phyloP scores from a whole-genome alignment of 1,284 basidiomycete genomes.

The Vanrija sp. region DNA sequence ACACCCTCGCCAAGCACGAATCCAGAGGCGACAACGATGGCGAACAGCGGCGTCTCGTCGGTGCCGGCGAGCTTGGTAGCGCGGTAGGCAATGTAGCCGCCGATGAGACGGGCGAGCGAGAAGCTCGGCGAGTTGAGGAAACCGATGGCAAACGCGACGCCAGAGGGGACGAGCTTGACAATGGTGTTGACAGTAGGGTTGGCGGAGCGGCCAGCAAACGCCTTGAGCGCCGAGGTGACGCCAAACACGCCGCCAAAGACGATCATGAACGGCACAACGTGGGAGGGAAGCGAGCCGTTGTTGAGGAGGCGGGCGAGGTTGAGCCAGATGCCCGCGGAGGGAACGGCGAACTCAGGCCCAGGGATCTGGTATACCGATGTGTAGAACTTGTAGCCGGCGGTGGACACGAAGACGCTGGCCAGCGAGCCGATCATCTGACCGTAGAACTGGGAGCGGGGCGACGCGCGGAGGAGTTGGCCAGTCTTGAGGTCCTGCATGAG shows the following conservation, averaged over 20 bases:
- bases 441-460: constrained; percentile 80
- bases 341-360: constrained; percentile 87
- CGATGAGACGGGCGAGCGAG: constrained; percentile 83
- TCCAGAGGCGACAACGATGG: constrained; percentile 87
- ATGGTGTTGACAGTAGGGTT: constrained; percentile 48
- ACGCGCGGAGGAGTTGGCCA: constrained; percentile 80
- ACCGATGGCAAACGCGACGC: constrained; percentile 71
- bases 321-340: constrained; percentile 77
- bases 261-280: constrained; percentile 76
- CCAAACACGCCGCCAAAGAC: constrained; percentile 69
- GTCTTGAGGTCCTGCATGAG: constrained; percentile 99
- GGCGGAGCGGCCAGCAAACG: neutral
- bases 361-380: constrained; percentile 70
- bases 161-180: constrained; percentile 74
- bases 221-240: constrained; percentile 39
- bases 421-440: constrained; percentile 83
- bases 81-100: constrained; percentile 74
- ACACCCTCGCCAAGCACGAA: constrained; percentile 92
- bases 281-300: constrained; percentile 73
- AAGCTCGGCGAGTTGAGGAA: constrained; percentile 96
- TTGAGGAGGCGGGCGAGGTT: constrained; percentile 80
- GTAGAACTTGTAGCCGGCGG: constrained; percentile 83
- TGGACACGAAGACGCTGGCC: constrained; percentile 81
- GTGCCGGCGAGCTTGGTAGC: constrained; percentile 52
- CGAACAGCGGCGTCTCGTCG: constrained; percentile 59